Base-by-base conservation (phyloP, 345 rosid species). In the Diplotaxis tenuifolia region DNA sequence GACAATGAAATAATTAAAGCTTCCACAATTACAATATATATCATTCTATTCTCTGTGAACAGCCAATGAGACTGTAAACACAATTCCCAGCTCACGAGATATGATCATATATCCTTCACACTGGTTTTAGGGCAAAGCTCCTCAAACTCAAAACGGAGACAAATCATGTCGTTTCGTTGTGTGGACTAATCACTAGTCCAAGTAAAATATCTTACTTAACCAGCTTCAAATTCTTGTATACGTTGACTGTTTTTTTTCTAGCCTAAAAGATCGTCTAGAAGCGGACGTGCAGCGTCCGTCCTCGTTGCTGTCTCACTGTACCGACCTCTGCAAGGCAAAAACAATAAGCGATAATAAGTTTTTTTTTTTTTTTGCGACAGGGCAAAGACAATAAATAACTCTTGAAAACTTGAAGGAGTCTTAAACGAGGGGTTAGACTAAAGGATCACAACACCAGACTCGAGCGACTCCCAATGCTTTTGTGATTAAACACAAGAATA, bases 231-330 rank as follows among this genome's bases (percentile, higher is more conserved):
- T 64, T 23, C 62, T 64, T 66, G 68, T 65, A 71, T 77, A 77
- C 25, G 64, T 54, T 65, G 9, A 42, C 27, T 27, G 31, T 65
- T 49, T 58, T n/a, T n/a, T 47, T 27, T 7, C 84, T 79, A 70
- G 55, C 78, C 78, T 70, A 87, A 78, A 66, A 89, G 92, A 75
- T 90, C 86, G 23, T 82, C 84, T 20, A 89, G 86, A 65, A 94
- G 90, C 0, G 96, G 96, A 53, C 84, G 87, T 66, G 84, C 82
- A 22, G 72, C 83, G n/a, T 86, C 93, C 0, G 40, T 45, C 62
- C 62, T 63, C 63, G 61, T 38, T 66, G 72, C 77, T 80, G 32
- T 77, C 67, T 85, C 84, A 59, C 54, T 82, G 61, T 62, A 78
- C 69, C 62, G 82, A 80, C 62, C 83, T 65, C 97, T 94, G 88